A percentile compares a stretch with the other conserved stretches of the same genome.
These are phyloP conservation scores for Ceratocystis alfenasii DNA, from an alignment of 2,329 filamentous ascomycete genomes.

Conservation along the genomic window DNA sequence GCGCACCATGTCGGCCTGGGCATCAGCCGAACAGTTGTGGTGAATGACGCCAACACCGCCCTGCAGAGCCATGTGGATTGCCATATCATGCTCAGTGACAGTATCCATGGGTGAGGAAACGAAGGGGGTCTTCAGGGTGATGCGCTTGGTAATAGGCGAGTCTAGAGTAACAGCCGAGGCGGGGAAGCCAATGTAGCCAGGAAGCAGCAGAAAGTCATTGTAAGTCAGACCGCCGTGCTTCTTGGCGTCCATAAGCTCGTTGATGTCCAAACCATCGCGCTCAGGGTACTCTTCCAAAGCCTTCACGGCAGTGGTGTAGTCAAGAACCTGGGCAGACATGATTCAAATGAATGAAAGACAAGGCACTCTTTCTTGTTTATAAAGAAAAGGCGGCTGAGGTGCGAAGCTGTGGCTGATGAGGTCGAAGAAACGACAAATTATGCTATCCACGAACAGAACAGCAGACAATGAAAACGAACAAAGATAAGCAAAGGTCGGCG, in stretches of 20 bases:
- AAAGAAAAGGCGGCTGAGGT: conserved; percentile 28
- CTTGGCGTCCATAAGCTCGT: conserved; percentile 80
- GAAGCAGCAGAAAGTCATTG: conserved; percentile 95
- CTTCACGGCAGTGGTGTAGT: conserved; percentile 65
- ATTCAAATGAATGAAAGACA: conserved; percentile 22
- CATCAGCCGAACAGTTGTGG: conserved; percentile 97
- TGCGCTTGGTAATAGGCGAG: conserved; percentile 86
- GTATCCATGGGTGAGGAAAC: conserved; percentile 99
- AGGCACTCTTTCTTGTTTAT: conserved; percentile 22
- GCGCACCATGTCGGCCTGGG: conserved; percentile 96
- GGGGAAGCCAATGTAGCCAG: conserved; percentile 96
- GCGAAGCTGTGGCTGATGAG: conserved; percentile 28
- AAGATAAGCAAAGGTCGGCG: conserved; percentile 28
- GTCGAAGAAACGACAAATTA: conserved; percentile 32
- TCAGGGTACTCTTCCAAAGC: conserved; percentile 68
- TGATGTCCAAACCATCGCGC: conserved; percentile 75
- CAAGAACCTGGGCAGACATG: conserved; percentile 62
- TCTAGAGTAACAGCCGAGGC: conserved; percentile 81
- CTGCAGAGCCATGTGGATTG: conserved; percentile 87
- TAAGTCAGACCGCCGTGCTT: conserved; percentile 90
- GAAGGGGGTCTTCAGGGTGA: conserved; percentile 91
- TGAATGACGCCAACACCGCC: conserved; percentile 90
- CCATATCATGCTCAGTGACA: conserved; percentile 98
- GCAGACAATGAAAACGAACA: conserved; percentile 27
- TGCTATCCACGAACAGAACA: conserved; percentile 28